Evolutionary conservation across 257 asterid species (phyloP).

Genomic region (Solanum clarkiae): DNA sequence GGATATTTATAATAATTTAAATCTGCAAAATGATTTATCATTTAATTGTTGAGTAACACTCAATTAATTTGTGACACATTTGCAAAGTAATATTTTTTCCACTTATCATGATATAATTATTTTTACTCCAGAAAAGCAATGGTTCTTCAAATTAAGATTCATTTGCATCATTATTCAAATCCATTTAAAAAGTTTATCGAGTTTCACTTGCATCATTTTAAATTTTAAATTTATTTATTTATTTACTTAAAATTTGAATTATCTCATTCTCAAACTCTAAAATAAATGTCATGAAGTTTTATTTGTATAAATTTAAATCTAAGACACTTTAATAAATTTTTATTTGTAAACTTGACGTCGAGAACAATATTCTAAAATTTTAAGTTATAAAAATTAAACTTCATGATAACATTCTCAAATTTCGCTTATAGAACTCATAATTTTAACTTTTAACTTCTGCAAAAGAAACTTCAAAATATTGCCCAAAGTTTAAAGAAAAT

Average conservation of each 20-base stretch:
- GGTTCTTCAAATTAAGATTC: too few relatives aligned
- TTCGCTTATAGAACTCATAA: too few relatives aligned
- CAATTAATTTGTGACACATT: not conserved
- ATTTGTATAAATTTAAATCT: not conserved
- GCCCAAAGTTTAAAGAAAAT: not conserved
- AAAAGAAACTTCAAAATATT: not conserved
- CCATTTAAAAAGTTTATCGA: too few relatives aligned
- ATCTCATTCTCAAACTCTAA: not conserved
- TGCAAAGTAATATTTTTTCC: not conserved
- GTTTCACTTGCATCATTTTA: not conserved
- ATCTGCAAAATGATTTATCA: not conserved
- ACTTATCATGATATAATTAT: not conserved
- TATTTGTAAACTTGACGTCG: not conserved
- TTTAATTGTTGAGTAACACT: not conserved
- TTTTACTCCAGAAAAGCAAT: too few relatives aligned
- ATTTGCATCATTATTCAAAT: too few relatives aligned
- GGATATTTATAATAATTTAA: not conserved
- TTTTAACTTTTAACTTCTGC: too few relatives aligned
- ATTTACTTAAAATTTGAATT: not conserved
- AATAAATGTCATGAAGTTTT: not conserved
- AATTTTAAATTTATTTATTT: not conserved
- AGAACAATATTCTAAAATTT: not conserved
- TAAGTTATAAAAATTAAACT: not conserved
- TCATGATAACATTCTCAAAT: not conserved
- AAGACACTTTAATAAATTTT: fast-evolving